These are phyloP conservation scores for Neonectria sp. DNA, from an alignment of 2,329 filamentous ascomycete species.

Conservation along the genomic window DNA sequence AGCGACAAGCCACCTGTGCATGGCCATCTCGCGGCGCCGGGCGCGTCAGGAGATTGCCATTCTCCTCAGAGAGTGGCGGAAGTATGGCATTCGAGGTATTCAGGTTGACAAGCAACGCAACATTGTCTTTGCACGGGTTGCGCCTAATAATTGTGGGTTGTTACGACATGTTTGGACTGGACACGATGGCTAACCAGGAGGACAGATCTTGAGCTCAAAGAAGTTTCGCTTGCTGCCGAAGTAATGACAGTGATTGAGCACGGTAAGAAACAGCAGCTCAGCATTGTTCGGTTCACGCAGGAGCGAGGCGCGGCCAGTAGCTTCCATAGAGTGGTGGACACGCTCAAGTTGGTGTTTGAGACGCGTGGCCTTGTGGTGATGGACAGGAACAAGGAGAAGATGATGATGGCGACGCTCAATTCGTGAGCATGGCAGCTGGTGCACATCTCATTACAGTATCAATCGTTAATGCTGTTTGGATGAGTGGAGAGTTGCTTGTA, in stretches of 20 bases:
- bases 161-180: background rate
- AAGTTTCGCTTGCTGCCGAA: constrained; percentile 89
- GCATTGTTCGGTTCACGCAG: constrained; percentile 88
- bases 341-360: constrained; percentile 78
- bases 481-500: constrained; percentile 19
- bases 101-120: constrained; percentile 84
- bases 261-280: constrained; percentile 81
- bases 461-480: constrained; percentile 30
- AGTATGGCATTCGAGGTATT: constrained; percentile 85
- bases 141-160: constrained; percentile 81
- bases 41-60: constrained; percentile 84
- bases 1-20: constrained; percentile 80
- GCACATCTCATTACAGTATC: constrained; percentile 13
- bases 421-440: constrained; percentile 53
- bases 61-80: constrained; percentile 84
- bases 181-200: constrained; percentile 39
- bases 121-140: constrained; percentile 84
- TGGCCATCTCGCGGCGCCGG: constrained; percentile 77
- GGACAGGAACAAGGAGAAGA: constrained; percentile 76
- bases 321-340: constrained; percentile 87
- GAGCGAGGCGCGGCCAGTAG: constrained; percentile 93
- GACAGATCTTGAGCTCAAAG: constrained; percentile 83
- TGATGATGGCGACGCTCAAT: constrained; percentile 80
- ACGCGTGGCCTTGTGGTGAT: constrained; percentile 77
- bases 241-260: constrained; percentile 93